A percentile compares a stretch with the other conserved stretches of the same genome.
These are phyloP conservation scores for Erodium chrysanthum DNA, from an alignment of 441 rosid species.

Conservation along the genomic window DNA sequence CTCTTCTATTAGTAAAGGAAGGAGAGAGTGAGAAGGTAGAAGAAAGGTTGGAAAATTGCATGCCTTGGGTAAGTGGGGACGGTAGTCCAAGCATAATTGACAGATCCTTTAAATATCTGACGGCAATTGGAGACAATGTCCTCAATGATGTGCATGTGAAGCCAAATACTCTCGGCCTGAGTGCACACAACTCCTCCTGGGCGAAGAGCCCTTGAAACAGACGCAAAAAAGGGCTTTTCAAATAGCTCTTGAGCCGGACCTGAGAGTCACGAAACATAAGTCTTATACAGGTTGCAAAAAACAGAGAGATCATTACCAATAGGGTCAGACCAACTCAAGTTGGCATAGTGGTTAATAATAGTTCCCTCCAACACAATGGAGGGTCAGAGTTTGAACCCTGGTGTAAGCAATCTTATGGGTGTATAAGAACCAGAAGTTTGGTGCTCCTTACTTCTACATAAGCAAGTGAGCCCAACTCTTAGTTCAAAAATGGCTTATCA, in stretches of 20 bases:
- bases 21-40: background rate
- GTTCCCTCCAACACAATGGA: too few relatives aligned
- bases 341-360: too few relatives aligned
- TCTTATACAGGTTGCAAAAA: background rate
- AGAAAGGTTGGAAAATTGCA: conserved; percentile 7
- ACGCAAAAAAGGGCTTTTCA: conserved; percentile 77
- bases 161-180: conserved; percentile 95
- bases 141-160: conserved; percentile 91
- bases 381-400: too few relatives aligned
- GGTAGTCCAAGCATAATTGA: conserved; percentile 90
- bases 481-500: too few relatives aligned
- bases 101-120: conserved; percentile 78
- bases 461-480: too few relatives aligned
- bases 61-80: conserved; percentile 96
- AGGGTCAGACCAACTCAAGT: too few relatives aligned
- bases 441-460: too few relatives aligned
- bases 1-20: background rate
- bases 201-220: conserved; percentile 73
- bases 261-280: conserved; percentile 20
- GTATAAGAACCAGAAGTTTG: too few relatives aligned
- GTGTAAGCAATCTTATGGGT: too few relatives aligned
- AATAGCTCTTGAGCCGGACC: conserved; percentile 94
- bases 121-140: conserved; percentile 74
- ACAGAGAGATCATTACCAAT: conserved; percentile 33
- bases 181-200: conserved; percentile 91